Conservation (phyloP, 1,284 basidiomycete genomes). For the Cronartium quercuum region DNA sequence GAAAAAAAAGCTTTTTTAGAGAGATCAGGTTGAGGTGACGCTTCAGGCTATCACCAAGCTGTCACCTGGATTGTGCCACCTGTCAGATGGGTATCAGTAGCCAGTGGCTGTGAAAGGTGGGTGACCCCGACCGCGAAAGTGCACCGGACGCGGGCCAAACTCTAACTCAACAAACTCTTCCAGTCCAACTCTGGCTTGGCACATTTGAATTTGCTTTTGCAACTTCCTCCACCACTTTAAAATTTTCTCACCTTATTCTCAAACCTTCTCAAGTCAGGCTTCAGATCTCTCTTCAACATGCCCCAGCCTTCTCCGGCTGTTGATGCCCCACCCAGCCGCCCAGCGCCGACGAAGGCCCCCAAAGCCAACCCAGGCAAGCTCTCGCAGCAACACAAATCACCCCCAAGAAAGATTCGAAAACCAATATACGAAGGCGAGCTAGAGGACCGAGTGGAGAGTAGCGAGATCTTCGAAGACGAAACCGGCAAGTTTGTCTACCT, state of each 20-base stretch:
- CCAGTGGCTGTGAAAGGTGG: too few species aligned
- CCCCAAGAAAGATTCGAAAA: slow-evolving; percentile 32
- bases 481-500: slow-evolving; percentile 22
- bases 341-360: slow-evolving; percentile 4
- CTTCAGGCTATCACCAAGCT: too few species aligned
- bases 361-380: slow-evolving; percentile 35
- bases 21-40: too few species aligned
- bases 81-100: too few species aligned
- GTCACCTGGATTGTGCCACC: too few species aligned
- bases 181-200: too few species aligned
- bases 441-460: not conserved
- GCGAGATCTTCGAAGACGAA: slow-evolving; percentile 2
- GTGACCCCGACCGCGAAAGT: too few species aligned
- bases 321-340: not conserved
- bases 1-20: too few species aligned
- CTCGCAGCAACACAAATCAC: slow-evolving; percentile 32
- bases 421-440: slow-evolving; percentile 19
- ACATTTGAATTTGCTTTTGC: not conserved
- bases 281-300: slow-evolving; percentile 5
- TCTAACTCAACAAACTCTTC: too few species aligned
- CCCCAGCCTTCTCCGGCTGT: not conserved
- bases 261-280: not conserved
- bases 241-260: not conserved
- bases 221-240: not conserved
- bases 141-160: too few species aligned